Evolutionary conservation across 345 rosid genomes (phyloP).

Genomic region (Populus davidiana): DNA sequence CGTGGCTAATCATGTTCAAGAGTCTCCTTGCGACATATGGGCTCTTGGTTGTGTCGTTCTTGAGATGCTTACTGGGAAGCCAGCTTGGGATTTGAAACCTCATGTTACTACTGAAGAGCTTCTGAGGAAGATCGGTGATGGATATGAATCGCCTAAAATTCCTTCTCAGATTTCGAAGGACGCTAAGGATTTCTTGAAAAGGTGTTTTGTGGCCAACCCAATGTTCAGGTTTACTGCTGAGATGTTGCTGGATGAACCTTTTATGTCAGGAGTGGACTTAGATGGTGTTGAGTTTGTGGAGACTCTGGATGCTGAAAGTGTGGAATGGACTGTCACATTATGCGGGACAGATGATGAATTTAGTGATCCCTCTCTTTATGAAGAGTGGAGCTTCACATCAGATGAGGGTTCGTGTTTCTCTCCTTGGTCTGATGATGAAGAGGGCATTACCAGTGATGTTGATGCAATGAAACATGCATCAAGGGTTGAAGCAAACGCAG

Average conservation of each 20-base stretch:
- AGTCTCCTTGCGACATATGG: slow-evolving; percentile 80
- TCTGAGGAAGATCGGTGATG: slow-evolving; percentile 54
- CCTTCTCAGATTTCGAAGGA: slow-evolving; percentile 57
- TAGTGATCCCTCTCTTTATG: neutral
- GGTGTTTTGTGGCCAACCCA: slow-evolving; percentile 61
- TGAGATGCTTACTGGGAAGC: slow-evolving; percentile 72
- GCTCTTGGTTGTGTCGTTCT: slow-evolving; percentile 72
- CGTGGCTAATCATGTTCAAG: slow-evolving; percentile 49
- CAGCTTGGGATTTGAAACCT: slow-evolving; percentile 47
- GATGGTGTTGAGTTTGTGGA: neutral
- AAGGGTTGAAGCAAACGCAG: neutral
- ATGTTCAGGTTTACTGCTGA: slow-evolving; percentile 62
- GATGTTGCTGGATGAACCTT: slow-evolving; percentile 74
- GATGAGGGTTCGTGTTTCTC: slow-evolving; percentile 14
- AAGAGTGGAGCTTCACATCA: slow-evolving; percentile 2
- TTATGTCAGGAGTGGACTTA: slow-evolving; percentile 36
- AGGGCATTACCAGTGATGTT: neutral
- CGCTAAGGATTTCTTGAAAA: slow-evolving; percentile 64
- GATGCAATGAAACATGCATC: neutral
- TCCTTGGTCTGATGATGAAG: neutral
- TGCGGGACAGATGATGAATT: neutral
- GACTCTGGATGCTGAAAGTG: neutral
- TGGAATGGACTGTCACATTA: neutral
- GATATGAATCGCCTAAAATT: slow-evolving; percentile 53
- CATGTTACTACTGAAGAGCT: slow-evolving; percentile 36